Evolutionary conservation across 441 rosid genomes (phyloP).

Genomic region (Pelargonium cotyledonis): DNA sequence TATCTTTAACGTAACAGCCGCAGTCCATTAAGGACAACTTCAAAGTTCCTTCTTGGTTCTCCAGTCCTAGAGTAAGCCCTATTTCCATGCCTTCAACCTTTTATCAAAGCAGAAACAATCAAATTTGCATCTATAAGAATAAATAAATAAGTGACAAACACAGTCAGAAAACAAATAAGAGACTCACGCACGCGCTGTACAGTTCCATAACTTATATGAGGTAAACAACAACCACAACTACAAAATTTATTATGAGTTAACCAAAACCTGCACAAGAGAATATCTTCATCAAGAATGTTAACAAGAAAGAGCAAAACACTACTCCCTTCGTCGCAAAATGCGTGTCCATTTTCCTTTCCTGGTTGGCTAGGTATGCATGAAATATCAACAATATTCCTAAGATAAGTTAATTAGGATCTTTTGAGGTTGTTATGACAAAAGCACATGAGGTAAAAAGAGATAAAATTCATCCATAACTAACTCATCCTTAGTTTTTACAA

Average conservation of each 20-base stretch:
- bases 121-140: not conserved
- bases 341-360: too few relatives aligned
- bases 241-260: not conserved
- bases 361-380: too few relatives aligned
- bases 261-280: not conserved
- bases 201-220: not conserved
- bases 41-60: constrained; percentile 44
- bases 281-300: not conserved
- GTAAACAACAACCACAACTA: not conserved
- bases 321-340: too few relatives aligned
- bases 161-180: not conserved
- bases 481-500: too few relatives aligned
- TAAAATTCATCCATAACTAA: too few relatives aligned
- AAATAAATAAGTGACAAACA: not conserved
- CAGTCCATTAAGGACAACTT: constrained; percentile 41
- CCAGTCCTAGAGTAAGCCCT: constrained; percentile 30
- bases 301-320: too few relatives aligned
- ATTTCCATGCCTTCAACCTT: constrained; percentile 68
- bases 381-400: too few relatives aligned
- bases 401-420: too few relatives aligned
- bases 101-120: constrained; percentile 32
- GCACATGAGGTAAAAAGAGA: too few relatives aligned
- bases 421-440: too few relatives aligned
- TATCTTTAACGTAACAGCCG: constrained; percentile 47
- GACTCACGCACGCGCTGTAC: not conserved